Conservation (phyloP, 2,329 filamentous ascomycete species). For the Alternaria gansuensis region DNA sequence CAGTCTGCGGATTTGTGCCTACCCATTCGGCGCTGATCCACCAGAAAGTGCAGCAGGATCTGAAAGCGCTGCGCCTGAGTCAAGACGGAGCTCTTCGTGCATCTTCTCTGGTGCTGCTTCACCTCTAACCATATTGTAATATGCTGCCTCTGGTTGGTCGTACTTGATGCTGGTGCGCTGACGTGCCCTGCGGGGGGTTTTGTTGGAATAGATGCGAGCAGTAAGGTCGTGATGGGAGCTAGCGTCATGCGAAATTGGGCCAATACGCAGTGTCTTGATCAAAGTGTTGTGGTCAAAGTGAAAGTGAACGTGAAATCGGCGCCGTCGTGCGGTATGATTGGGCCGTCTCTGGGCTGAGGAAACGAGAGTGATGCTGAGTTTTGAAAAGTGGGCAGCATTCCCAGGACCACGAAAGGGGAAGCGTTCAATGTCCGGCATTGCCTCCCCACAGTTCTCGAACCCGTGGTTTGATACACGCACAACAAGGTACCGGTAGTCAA, state of each 20-base stretch:
- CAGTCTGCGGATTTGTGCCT: not conserved
- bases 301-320: conserved; percentile 6
- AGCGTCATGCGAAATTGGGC: not conserved
- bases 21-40: not conserved
- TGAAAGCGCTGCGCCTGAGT: conserved; percentile 17
- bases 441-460: not conserved
- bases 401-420: not conserved
- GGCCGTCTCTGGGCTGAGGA: not conserved
- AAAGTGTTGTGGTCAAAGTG: conserved; percentile 9
- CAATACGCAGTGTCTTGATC: not conserved
- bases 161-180: not conserved
- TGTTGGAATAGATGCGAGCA: not conserved
- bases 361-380: not conserved
- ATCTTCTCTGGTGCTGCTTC: not conserved
- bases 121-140: conserved; percentile 1
- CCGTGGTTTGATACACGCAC: not conserved
- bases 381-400: too few relatives aligned
- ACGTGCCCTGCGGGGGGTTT: not conserved
- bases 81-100: conserved; percentile 8
- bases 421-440: not conserved
- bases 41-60: not conserved
- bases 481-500: not conserved
- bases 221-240: not conserved
- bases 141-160: not conserved
- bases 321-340: not conserved